Base-by-base conservation (phyloP, 345 rosid species). In the Salix caprea region DNA sequence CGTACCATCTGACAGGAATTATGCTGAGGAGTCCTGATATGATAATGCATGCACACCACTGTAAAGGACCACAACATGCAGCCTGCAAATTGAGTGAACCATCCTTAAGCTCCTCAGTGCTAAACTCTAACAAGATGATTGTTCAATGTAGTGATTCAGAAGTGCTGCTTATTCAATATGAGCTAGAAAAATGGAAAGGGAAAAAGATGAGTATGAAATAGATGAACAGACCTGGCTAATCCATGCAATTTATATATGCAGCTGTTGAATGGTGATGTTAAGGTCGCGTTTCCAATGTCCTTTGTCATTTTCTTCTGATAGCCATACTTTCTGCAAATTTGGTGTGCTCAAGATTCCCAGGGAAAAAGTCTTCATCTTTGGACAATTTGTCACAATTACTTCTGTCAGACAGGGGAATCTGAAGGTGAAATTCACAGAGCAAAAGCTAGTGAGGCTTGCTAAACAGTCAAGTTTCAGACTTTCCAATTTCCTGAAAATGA, bases 361-460 rank as follows among this genome's bases (percentile, higher is more conserved):
- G 15, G 58, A 64, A n/a, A 64, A 74, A 28, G 7, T 8, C 60
- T 26, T 40, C 58, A 74, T 40, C 19, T 64, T n/a, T 0, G 70
- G 58, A 32, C 76, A 74, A 3, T 74, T 37, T 46, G 5, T 74
- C 40, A 74, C 39, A 23, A 30, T 44, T 19, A 66, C 36, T 7
- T 65, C 32, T 65, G 37, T 40, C 70, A 74, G 66, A 30, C 19
- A 30, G 48, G 50, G 78, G 71, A 74, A 74, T 7, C 21, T 34
- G 23, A 76, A 69, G 3, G 58, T 28, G 46, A 9, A 30, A 14
- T 58, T 19, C 1, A 40, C 56, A 30, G 46, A 46, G 62, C 60
- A 44, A 7, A 77, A 72, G 36, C 76, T 19, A n/a, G 36, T 65
- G 30, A 83, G 76, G 48, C 19, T 76, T 44, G 76, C 76, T 30